phyloP scores from a whole-genome alignment of 169 alveolate species.

The Cryptosporidium sp. region DNA sequence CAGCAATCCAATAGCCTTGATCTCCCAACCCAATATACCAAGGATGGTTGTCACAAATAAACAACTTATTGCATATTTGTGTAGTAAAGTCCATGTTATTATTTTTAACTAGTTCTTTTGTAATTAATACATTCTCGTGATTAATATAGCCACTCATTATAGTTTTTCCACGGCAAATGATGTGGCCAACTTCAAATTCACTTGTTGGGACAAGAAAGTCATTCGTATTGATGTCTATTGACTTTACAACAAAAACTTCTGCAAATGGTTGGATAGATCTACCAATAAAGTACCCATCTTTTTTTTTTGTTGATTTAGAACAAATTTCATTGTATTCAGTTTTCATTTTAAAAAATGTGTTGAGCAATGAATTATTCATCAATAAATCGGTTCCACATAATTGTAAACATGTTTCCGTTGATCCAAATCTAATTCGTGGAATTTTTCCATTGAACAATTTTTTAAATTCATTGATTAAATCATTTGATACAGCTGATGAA shows the following conservation, averaged over 20 bases:
- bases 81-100: background rate
- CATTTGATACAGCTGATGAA: conserved; percentile 66
- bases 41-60: conserved; percentile 49
- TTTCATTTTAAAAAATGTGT: background rate
- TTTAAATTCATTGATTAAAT: conserved; percentile 33
- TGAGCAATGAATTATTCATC: background rate
- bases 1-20: conserved; percentile 54
- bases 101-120: background rate
- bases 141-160: conserved; percentile 75
- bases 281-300: conserved; percentile 78
- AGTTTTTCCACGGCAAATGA: conserved; percentile 77
- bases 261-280: conserved; percentile 77
- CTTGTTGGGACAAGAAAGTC: conserved; percentile 65
- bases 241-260: conserved; percentile 73
- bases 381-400: conserved; percentile 59
- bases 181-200: conserved; percentile 77
- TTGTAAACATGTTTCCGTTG: conserved; percentile 81
- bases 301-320: background rate
- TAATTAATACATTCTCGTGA: conserved; percentile 9
- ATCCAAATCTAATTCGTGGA: conserved; percentile 80
- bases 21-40: conserved; percentile 74
- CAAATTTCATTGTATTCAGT: background rate
- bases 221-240: conserved; percentile 48
- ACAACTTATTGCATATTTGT: background rate
- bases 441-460: conserved; percentile 69